A percentile compares a stretch with the other conserved stretches of the same genome.
These are phyloP conservation scores for Zymoseptoria crescenta DNA, from an alignment of 2,329 filamentous ascomycete species.

Conservation along the genomic window DNA sequence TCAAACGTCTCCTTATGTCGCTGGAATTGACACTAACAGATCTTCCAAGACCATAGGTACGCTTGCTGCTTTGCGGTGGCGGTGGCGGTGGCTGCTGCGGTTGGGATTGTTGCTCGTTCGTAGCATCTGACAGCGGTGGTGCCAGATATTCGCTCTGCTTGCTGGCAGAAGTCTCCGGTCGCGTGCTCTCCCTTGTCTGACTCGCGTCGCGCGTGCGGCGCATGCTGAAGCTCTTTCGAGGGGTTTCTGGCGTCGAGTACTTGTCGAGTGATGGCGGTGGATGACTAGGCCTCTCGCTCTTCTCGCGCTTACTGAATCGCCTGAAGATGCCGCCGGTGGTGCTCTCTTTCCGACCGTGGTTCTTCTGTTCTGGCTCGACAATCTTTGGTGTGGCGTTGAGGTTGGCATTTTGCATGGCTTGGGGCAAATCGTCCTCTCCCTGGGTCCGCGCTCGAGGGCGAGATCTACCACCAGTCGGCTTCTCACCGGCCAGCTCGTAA, in stretches of 20 bases:
- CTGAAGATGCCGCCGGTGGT: conserved; percentile 75
- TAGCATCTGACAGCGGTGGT: conserved; percentile 56
- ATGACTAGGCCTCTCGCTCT: conserved; percentile 52
- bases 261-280: conserved; percentile 71
- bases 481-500: conserved; percentile 86
- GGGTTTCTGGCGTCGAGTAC: conserved; percentile 64
- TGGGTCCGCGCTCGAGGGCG: conserved; percentile 84
- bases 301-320: conserved; percentile 82
- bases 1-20: conserved; percentile 62
- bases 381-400: conserved; percentile 49
- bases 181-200: conserved; percentile 37
- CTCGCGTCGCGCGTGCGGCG: conserved; percentile 48
- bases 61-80: conserved; percentile 5
- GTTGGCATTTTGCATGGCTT: conserved; percentile 61
- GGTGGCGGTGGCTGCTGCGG: neutral
- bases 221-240: conserved; percentile 85
- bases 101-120: conserved; percentile 10
- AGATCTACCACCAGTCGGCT: conserved; percentile 72
- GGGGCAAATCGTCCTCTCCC: conserved; percentile 81
- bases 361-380: conserved; percentile 29
- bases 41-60: conserved; percentile 60
- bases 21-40: conserved; percentile 90
- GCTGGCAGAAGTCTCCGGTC: conserved; percentile 49
- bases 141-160: conserved; percentile 57
- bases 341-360: conserved; percentile 67